Base-by-base conservation (phyloP, 2,329 filamentous ascomycete species). In the Alternaria gansuensis region DNA sequence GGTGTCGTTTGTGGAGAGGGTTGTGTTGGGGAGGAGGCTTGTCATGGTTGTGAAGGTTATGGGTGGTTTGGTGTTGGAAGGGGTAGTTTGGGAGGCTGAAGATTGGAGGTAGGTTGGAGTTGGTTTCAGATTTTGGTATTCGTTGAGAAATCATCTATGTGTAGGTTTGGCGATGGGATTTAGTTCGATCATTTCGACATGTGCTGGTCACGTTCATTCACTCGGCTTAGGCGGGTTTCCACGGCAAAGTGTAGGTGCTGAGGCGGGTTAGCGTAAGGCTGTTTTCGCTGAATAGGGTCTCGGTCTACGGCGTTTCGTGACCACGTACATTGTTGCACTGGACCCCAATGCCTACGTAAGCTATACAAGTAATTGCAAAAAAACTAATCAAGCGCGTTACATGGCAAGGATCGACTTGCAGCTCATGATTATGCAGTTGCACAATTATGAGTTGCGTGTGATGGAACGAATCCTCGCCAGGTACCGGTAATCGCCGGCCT, bases 11-110 rank as follows among this genome's bases (percentile, higher is more conserved):
- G 69, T 58, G 26, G 76, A 73, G 23, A 80, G 65, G 5, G 62
- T 54, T 4, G 68, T 90, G 82, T 56, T 86, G 82, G 73, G 86
- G 10, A 57, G 45, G 37, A 59, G 29, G 48, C 70, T 59, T 14
- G 69, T 66, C 70, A 73, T 74, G 10, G 33, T 58, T 31, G 24
- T 55, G 39, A 36, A 8, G 44, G 13, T 26, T 5, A 31, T n/a
- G 23, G 6, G n/a, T 26, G 33, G 11, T 40, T 33, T 51, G 31
- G 24, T 43, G 43, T 41, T 14, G 24, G 26, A 34, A 17, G 17
- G 37, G 49, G 4, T 51, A 14, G 14, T 36, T 31, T 9, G 40
- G 5, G 33, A 39, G 23, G 43, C 9, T 10, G 21, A 31, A 31
- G 29, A 31, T 31, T 7, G 29, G 10, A 31, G 7, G 21, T 23